Evolutionary conservation across 371 early-diverging fungal genomes (phyloP).

Genomic region (Mortierella sp.): DNA sequence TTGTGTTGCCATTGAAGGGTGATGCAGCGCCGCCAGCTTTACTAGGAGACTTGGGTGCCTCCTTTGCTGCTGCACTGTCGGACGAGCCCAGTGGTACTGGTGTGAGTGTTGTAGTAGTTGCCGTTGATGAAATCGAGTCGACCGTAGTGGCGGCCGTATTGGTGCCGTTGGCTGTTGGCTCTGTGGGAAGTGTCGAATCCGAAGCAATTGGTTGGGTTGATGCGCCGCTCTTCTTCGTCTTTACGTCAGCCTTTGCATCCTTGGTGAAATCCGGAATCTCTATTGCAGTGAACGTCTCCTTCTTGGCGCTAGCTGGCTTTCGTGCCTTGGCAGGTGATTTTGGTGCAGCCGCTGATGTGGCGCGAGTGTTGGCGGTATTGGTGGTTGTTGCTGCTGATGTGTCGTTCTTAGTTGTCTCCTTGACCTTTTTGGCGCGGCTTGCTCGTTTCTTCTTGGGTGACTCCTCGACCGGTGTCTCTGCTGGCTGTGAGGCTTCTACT

Average conservation of each 20-base stretch:
- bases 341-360: background rate
- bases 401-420: constrained; percentile 13
- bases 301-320: background rate
- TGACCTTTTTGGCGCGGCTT: constrained; percentile 14
- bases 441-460: constrained; percentile 20
- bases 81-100: background rate
- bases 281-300: background rate
- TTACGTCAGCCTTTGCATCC: background rate
- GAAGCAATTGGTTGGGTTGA: background rate
- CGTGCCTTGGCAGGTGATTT: constrained; percentile 3
- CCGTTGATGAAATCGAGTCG: background rate
- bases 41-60: constrained; percentile 18
- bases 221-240: background rate
- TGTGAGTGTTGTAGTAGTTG: background rate
- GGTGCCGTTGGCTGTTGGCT: background rate
- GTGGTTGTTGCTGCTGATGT: constrained; percentile 4
- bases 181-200: background rate
- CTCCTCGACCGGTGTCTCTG: constrained; percentile 4
- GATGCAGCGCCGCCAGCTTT: background rate
- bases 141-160: background rate
- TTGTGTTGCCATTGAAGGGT: background rate
- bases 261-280: background rate
- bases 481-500: background rate
- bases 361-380: background rate
- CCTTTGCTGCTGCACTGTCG: constrained; percentile 2